Evolutionary conservation across 73 alveolate genomes (phyloP), one percentile per base, ranked within the genome.

Genomic region (Blepharisma japonicum): DNA sequence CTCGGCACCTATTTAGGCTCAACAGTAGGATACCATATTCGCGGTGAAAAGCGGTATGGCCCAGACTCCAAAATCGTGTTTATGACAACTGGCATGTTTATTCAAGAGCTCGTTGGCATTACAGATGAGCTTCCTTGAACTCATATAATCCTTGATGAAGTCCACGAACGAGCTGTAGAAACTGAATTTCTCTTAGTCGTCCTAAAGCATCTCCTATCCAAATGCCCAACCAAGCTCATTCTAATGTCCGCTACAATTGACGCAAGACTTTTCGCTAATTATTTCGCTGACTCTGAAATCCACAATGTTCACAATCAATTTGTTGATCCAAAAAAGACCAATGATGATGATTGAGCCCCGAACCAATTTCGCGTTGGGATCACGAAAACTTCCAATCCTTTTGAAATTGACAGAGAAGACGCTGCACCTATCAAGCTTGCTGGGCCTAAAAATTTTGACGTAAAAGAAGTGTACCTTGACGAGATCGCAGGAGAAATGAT

Each of bases 151-250:
- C 81, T 94, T 56, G 99, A 94, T 80, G 99, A 94, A 90, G 98
- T 94, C 20, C 99, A 94, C 83, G 99, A 94, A 87, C 87, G 99
- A 81, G 99, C 93, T 79, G 77, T 89, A 32, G 96, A 92, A 66
- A 90, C 92, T 50, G 99, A 94, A 71, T 92, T 94, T 79, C 83
- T 89, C 55, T 71, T 94, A 83, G 95, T 89, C 42, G 88, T 94
- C 23, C 77, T 94, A 54, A 94, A 92, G 91, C 94, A 88, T 42
- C 79, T 80, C 55, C 84, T 94, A 21, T 42, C 68, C 45, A 81
- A 77, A 74, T 83, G 71, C 38, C 56, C 78, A 77, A 78, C 86
- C 80, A 94, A 94, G 77, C 81, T 94, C 54, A 83, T 94, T 21
- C 81, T 94, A 39, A 94, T 94, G 99, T 82, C 94, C 51, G 99